Evolutionary conservation across 1,139 yeast genomes (phyloP), one percentile per base, ranked within the genome.

Genomic region (Suhomyces bolitotheri): DNA sequence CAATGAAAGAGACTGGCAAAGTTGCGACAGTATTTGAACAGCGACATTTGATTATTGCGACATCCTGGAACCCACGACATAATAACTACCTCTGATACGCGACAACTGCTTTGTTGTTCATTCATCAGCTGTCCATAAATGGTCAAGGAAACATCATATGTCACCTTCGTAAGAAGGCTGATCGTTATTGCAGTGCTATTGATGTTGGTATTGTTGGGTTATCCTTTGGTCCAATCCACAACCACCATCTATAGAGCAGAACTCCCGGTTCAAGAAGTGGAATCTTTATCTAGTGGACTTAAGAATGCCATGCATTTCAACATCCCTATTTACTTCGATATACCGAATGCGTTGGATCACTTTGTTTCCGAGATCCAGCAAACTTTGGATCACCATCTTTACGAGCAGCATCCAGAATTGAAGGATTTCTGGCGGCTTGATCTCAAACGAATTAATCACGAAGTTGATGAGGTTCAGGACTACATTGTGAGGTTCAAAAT

Each of bases 231-330:
- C 82, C 62, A 71, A 39, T 57, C 62, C 31, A 77, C 95, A 23
- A 86, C 96, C 4, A 71, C 80, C 14, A 78, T 87, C 7, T 78
- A 84, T 50, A 70, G 96, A 42, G 94, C 95, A 0, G 78, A 78
- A 17, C 65, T 89, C 33, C 95, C 95, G 4, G 59, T 69, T 8
- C 68, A 66, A 6, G 71, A 73, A 39, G 77, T 87, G 40, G 59
- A 68, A 35, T 47, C 56, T 6, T 60, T 73, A 37, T 66, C 70
- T 25, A 45, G 50, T n/a, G 47, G 61, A 31, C 58, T 73, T 23
- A 45, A 57, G 22, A 34, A 58, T 8, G 59, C 62, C n/a, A 42
- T 81, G 7, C 48, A 58, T 23, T 63, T 78, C 40, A 58, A 58
- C 11, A 66, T 82, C n/a, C 89, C 87, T 0, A 76, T 86, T 1